These are phyloP conservation scores for Mycena crocata DNA, from an alignment of 768 basidiomycete genomes.

Conservation along the genomic window DNA sequence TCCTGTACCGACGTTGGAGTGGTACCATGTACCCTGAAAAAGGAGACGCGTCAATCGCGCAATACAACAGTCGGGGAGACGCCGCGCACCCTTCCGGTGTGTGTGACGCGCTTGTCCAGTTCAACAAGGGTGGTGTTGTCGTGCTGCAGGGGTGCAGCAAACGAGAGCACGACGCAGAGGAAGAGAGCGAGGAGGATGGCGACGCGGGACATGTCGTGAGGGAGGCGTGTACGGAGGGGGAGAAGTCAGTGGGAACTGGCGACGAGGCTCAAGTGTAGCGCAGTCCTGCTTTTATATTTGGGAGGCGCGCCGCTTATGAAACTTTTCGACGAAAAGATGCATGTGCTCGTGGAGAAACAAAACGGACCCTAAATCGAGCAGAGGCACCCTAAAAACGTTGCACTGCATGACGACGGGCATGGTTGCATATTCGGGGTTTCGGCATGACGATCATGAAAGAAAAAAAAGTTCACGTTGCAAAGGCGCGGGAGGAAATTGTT, in stretches of 20 bases:
- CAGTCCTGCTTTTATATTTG: slow-evolving; percentile 36
- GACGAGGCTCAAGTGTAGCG: slow-evolving; percentile 27
- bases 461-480: neutral
- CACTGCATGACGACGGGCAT: slow-evolving; percentile 23
- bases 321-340: slow-evolving; percentile 12
- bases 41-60: slow-evolving; percentile 25
- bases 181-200: slow-evolving; percentile 47
- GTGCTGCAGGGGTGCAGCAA: slow-evolving; percentile 59
- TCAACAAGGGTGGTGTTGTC: slow-evolving; percentile 41
- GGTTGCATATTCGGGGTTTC: neutral
- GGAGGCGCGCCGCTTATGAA: slow-evolving; percentile 24
- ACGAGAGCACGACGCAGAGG: slow-evolving; percentile 32
- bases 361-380: slow-evolving; percentile 10
- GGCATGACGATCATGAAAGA: slow-evolving; percentile 3
- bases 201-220: slow-evolving; percentile 52
- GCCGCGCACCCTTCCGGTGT: slow-evolving; percentile 65
- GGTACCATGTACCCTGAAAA: slow-evolving; percentile 75
- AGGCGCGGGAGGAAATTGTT: too few species aligned
- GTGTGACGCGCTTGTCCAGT: slow-evolving; percentile 65
- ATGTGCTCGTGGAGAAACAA: neutral
- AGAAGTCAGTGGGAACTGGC: slow-evolving; percentile 26
- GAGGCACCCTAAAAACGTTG: neutral
- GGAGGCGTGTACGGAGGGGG: slow-evolving; percentile 22
- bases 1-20: slow-evolving; percentile 53
- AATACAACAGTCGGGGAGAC: slow-evolving; percentile 8